These are phyloP conservation scores for Fragaria vesca DNA, from an alignment of 306 rosid genomes.

Conservation along the genomic window DNA sequence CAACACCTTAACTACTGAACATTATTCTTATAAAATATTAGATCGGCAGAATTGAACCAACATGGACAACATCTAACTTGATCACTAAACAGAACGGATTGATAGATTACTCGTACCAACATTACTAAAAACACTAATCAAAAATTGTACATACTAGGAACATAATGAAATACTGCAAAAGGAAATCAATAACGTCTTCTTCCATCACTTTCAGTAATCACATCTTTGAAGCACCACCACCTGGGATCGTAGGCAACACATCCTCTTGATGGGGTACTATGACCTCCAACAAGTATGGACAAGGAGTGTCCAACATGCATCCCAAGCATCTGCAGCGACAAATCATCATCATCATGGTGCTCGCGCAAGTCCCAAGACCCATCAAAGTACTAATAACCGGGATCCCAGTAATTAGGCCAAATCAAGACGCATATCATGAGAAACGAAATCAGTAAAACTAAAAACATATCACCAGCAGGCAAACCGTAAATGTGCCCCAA, in stretches of 20 bases:
- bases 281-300: conserved; percentile 83
- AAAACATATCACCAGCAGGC: too few relatives aligned
- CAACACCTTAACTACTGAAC: neutral
- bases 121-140: neutral
- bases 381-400: conserved; percentile 86
- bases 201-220: conserved; percentile 89
- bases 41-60: neutral
- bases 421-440: too few relatives aligned
- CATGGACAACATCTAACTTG: neutral
- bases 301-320: conserved; percentile 93
- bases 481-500: too few relatives aligned
- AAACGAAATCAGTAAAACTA: too few relatives aligned
- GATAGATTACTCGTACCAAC: neutral
- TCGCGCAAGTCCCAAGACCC: conserved; percentile 77
- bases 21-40: neutral
- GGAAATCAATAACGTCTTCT: conserved; percentile 47
- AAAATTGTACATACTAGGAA: conserved; percentile 26
- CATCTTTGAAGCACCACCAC: conserved; percentile 83
- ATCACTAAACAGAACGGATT: neutral
- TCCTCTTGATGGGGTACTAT: conserved; percentile 95
- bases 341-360: conserved; percentile 19
- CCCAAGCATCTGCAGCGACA: conserved; percentile 79
- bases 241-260: conserved; percentile 93
- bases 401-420: conserved; percentile 33
- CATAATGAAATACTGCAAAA: neutral